These are phyloP conservation scores for Erythrobasidium yunnanense DNA, from an alignment of 768 basidiomycete species.

Conservation along the genomic window DNA sequence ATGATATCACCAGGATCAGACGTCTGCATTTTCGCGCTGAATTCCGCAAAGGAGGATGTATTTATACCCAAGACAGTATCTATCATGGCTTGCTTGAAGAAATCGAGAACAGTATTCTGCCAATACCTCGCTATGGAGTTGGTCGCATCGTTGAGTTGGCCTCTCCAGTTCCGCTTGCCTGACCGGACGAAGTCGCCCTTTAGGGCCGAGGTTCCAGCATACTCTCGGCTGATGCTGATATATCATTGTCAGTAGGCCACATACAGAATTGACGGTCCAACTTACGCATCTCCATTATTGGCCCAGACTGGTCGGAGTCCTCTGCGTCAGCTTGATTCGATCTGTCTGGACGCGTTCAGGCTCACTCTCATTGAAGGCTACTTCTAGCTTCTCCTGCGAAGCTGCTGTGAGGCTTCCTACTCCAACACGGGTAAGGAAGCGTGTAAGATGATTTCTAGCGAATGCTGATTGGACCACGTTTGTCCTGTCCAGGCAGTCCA, in stretches of 20 bases:
- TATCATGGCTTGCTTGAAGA: slow-evolving; percentile 93
- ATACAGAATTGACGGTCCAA: too few relatives aligned
- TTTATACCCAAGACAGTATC: slow-evolving; percentile 65
- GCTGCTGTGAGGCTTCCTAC: slow-evolving; percentile 59
- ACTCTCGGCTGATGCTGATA: slow-evolving; percentile 30
- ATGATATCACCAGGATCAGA: slow-evolving; percentile 86
- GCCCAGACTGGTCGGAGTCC: slow-evolving; percentile 58
- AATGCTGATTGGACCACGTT: slow-evolving; percentile 57
- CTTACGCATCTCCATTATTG: slow-evolving; percentile 88
- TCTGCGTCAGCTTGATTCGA: slow-evolving; percentile 22
- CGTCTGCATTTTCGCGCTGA: slow-evolving; percentile 71
- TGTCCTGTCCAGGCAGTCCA: slow-evolving; percentile 37
- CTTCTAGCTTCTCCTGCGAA: slow-evolving; percentile 53
- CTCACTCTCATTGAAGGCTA: slow-evolving; percentile 57
- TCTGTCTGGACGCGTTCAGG: slow-evolving; percentile 44
- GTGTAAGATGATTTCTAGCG: slow-evolving; percentile 60
- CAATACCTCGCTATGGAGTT: slow-evolving; percentile 77
- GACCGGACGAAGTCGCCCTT: slow-evolving; percentile 82
- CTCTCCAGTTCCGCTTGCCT: slow-evolving; percentile 84
- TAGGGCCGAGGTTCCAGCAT: slow-evolving; percentile 84
- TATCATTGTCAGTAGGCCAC: too few relatives aligned
- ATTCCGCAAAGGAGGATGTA: slow-evolving; percentile 80
- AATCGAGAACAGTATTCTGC: slow-evolving; percentile 56
- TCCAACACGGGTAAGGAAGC: slow-evolving; percentile 44
- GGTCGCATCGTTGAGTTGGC: slow-evolving; percentile 79